Evolutionary conservation across 2,329 filamentous ascomycete species (phyloP), one percentile per base, ranked within the genome.

Genomic region (Huntiella decipiens): DNA sequence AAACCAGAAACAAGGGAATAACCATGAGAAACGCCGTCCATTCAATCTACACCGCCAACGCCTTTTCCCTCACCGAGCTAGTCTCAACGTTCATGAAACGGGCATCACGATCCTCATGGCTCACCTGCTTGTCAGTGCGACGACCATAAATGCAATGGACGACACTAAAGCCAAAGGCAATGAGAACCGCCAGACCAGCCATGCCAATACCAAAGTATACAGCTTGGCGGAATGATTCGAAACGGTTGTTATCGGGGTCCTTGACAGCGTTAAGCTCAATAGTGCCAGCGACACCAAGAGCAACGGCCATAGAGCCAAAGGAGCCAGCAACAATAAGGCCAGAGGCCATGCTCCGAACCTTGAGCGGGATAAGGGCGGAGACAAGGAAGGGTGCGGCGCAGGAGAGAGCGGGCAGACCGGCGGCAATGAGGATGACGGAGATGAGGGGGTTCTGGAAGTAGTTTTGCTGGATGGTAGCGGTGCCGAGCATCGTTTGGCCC

Each of bases 401-500:
- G 53, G 77, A 77, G 2, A 65, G 71, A 65, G 79, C 77, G 54
- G 81, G 74, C 68, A 79, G 74, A 2, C 74, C 74, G 53, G 68
- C 75, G 0, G 73, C 68, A 58, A 72, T 73, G 40, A 80, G 54
- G 3, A 79, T 16, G 3, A 73, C 62, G 4, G 65, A 64, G 7
- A 77, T 64, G 54, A 82, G 81, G 0, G 68, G 64, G 51, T 78
- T 70, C 16, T 62, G 63, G 77, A 77, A 82, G 58, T 81, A 82
- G 0, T 61, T 67, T 55, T 79, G 73, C 16, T 36, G 35, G 36
- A 48, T 44, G 16, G 41, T 31, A 11, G 42, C 46, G 17, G 46
- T 44, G n/a, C 33, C 41, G n/a, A 48, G 42, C 28, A 48, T 38
- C 13, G 68, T 63, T 6, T 63, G 63, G 5, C 63, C 63, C 19